Percentiles rank a stretch among this genome's conserved stretches.
Evolutionary conservation across 2,329 filamentous ascomycete species (phyloP).

Genomic region (Claviceps pusilla): DNA sequence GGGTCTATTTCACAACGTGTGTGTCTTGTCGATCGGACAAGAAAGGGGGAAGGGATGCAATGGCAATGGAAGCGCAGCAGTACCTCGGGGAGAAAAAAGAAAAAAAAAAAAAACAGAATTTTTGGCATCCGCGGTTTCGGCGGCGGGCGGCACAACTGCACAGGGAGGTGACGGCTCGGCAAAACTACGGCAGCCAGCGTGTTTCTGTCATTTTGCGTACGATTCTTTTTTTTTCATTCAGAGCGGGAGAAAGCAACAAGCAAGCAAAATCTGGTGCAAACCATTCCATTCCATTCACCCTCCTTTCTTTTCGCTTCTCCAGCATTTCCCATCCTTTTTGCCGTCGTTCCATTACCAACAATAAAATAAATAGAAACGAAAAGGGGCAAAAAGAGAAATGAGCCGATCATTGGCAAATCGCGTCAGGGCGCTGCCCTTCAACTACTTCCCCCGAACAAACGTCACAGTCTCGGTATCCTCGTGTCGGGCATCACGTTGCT

Average conservation of each 20-base stretch:
- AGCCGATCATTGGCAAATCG: constrained; percentile 28
- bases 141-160: constrained; percentile 13
- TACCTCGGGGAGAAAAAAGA: constrained; percentile 2
- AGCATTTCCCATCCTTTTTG: constrained; percentile 1
- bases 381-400: constrained; percentile 21
- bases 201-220: neutral
- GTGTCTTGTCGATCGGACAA: constrained; percentile 12
- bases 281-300: neutral
- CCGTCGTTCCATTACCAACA: too few species aligned
- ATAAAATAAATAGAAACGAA: too few species aligned
- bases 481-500: constrained; percentile 16
- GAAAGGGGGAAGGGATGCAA: constrained; percentile 9
- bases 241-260: neutral
- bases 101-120: constrained; percentile 20
- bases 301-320: neutral
- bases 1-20: constrained; percentile 13
- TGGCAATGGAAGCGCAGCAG: constrained; percentile 3
- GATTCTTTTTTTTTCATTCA: too few species aligned
- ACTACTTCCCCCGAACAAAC: constrained; percentile 12
- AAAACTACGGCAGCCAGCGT: constrained; percentile 19
- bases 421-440: constrained; percentile 25
- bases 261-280: neutral
- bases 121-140: constrained; percentile 24
- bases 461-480: constrained; percentile 10
- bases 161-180: constrained; percentile 15